These are phyloP conservation scores for Mycena galericulata DNA, from an alignment of 768 basidiomycete genomes.

Conservation along the genomic window DNA sequence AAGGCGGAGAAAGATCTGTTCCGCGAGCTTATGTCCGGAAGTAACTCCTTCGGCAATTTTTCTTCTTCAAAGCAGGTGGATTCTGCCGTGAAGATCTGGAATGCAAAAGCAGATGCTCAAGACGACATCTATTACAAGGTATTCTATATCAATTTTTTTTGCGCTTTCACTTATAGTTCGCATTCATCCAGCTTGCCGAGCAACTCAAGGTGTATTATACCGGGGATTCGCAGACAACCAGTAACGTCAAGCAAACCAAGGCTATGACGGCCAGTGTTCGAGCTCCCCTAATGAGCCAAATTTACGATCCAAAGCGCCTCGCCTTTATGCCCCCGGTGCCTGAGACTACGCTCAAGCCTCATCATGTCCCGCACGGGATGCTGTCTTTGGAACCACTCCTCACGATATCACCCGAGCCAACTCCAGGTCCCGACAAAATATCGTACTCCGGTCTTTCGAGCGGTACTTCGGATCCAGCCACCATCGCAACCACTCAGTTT, in stretches of 20 bases:
- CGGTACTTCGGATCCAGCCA: no score
- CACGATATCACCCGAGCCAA: no score
- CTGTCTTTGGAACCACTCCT: no score
- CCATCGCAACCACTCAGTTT: no score
- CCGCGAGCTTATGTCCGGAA: neutral
- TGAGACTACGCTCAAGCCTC: neutral
- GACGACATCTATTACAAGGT: neutral
- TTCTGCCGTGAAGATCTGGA: neutral
- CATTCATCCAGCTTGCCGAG: neutral
- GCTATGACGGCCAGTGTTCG: neutral
- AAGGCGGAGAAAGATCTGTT: neutral
- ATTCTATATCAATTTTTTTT: neutral
- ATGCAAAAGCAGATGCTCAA: neutral
- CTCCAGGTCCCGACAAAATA: no score
- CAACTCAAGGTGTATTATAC: constrained; percentile 2
- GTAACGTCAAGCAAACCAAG: neutral
- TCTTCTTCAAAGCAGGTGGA: neutral
- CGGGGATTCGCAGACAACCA: neutral
- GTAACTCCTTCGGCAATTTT: neutral
- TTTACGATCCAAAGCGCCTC: neutral
- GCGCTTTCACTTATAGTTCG: neutral
- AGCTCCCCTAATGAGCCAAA: neutral
- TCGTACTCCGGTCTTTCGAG: no score
- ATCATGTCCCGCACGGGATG: neutral
- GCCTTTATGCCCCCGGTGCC: neutral